These are phyloP conservation scores for Cucurbita ficifolia DNA, from an alignment of 306 rosid genomes.

Conservation along the genomic window DNA sequence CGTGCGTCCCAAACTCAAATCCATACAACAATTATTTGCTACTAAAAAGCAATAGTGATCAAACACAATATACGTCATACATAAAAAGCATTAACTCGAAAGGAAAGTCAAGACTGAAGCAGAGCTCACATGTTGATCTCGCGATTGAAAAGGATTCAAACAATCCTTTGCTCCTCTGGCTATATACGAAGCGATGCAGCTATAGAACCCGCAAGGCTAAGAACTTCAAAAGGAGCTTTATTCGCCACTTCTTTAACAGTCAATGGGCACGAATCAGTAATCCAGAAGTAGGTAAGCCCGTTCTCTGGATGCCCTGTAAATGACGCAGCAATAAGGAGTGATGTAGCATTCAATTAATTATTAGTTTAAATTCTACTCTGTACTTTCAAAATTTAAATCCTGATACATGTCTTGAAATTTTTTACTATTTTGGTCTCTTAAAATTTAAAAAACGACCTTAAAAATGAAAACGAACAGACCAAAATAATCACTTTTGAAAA, in stretches of 20 bases:
- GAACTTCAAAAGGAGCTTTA: slow-evolving; percentile 76
- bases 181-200: slow-evolving; percentile 59
- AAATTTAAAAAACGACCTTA: too few relatives aligned
- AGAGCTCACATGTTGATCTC: background rate
- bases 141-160: background rate
- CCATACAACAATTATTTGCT: background rate
- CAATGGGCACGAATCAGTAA: slow-evolving; percentile 83
- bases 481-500: too few relatives aligned
- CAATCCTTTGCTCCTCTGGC: background rate
- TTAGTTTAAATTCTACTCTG: too few relatives aligned
- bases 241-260: slow-evolving; percentile 59
- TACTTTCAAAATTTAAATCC: too few relatives aligned
- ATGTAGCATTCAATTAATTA: background rate
- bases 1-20: background rate
- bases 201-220: slow-evolving; percentile 73
- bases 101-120: background rate
- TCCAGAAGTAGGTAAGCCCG: slow-evolving; percentile 81
- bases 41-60: background rate
- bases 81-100: background rate
- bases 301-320: slow-evolving; percentile 56
- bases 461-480: too few relatives aligned
- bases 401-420: too few relatives aligned
- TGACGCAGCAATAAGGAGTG: background rate
- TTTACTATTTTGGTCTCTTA: too few relatives aligned
- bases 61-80: background rate